phyloP scores from a whole-genome alignment of 2,329 filamentous ascomycete species.

The Zymoseptoria passerinii region DNA sequence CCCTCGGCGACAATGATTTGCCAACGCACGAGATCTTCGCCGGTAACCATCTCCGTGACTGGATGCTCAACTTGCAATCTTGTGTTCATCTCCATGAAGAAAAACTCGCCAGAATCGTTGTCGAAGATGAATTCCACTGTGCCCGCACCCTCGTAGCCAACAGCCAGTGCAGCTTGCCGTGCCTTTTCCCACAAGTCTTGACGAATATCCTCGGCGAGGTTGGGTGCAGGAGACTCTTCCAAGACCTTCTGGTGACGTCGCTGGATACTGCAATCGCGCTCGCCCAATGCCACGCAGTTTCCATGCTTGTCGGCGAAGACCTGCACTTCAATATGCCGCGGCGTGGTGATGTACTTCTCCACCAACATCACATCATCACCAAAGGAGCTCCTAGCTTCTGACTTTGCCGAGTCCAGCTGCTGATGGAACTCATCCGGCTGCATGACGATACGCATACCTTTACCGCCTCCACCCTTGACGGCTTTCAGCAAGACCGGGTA shows the following conservation, averaged over 20 bases:
- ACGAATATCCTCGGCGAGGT: constrained; percentile 50
- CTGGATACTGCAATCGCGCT: constrained; percentile 59
- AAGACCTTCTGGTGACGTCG: constrained; percentile 58
- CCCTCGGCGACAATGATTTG: constrained; percentile 80
- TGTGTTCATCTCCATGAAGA: constrained; percentile 69
- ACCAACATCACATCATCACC: constrained; percentile 60
- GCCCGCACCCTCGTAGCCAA: constrained; percentile 57
- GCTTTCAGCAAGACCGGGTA: constrained; percentile 59
- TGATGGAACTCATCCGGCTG: constrained; percentile 50
- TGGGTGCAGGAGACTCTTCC: constrained; percentile 57
- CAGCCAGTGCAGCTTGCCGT: constrained; percentile 53
- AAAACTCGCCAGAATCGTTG: constrained; percentile 57
- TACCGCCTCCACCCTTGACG: constrained; percentile 59
- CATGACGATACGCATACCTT: constrained; percentile 58
- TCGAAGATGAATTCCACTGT: constrained; percentile 64
- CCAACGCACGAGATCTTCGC: constrained; percentile 82
- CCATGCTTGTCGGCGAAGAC: constrained; percentile 59
- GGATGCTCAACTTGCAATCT: constrained; percentile 94
- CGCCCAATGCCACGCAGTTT: constrained; percentile 55
- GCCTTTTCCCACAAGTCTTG: constrained; percentile 60
- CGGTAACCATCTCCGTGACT: constrained; percentile 74
- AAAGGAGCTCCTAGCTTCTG: constrained; percentile 56
- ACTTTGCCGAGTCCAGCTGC: constrained; percentile 56
- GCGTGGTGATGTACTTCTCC: constrained; percentile 60
- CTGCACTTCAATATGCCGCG: constrained; percentile 59